A percentile compares a stretch with the other conserved stretches of the same genome.
These are phyloP conservation scores for Cetradonia linearis DNA, from an alignment of 495 filamentous ascomycete genomes.

Conservation along the genomic window DNA sequence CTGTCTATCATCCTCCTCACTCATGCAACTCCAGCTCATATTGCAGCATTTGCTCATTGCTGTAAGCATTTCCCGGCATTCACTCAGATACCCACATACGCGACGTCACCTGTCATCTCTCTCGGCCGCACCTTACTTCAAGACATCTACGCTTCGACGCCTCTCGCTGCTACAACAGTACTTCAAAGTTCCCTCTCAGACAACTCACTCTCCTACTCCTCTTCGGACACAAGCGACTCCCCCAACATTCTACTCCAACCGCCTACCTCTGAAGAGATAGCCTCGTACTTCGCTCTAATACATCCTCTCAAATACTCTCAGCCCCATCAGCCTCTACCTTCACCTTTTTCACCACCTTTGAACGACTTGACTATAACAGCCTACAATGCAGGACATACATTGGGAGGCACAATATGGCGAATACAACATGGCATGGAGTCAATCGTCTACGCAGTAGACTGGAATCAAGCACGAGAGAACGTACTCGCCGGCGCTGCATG, in stretches of 20 bases:
- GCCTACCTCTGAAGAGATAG: conserved; percentile 79
- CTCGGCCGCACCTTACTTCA: conserved; percentile 83
- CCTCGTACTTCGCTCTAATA: conserved; percentile 83
- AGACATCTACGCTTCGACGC: conserved; percentile 85
- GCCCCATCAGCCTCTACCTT: conserved; percentile 76
- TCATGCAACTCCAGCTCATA: conserved; percentile 79
- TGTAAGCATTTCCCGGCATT: conserved; percentile 94
- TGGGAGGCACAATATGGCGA: conserved; percentile 97
- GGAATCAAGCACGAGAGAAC: conserved; percentile 92
- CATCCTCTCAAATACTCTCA: conserved; percentile 94
- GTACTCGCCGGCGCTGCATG: conserved; percentile 87
- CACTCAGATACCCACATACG: conserved; percentile 88
- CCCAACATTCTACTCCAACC: conserved; percentile 64
- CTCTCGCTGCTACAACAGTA: conserved; percentile 73
- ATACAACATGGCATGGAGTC: conserved; percentile 95
- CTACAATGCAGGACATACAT: conserved; percentile 90
- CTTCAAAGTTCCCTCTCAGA: conserved; percentile 57
- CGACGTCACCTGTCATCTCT: conserved; percentile 84
- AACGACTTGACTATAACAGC: conserved; percentile 93
- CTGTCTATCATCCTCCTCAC: conserved; percentile 91
- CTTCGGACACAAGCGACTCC: conserved; percentile 22
- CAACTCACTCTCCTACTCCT: conserved; percentile 40
- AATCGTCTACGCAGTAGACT: conserved; percentile 94
- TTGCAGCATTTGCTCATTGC: conserved; percentile 91
- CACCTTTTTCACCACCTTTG: conserved; percentile 76